These are phyloP conservation scores for Filosporella fistucella DNA, from an alignment of 495 filamentous ascomycete species.

Conservation along the genomic window DNA sequence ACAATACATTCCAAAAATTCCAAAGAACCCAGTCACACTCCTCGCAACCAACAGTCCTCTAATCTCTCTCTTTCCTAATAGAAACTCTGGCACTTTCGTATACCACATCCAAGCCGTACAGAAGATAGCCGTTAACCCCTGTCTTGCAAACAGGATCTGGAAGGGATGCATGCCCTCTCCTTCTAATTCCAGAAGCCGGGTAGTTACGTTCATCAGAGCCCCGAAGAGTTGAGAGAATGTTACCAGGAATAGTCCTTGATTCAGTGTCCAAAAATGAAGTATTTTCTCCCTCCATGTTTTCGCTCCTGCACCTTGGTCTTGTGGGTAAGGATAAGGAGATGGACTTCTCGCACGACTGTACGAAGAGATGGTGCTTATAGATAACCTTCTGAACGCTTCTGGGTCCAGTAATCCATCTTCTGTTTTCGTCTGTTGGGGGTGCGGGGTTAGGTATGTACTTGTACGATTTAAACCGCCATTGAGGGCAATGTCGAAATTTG, in stretches of 20 bases:
- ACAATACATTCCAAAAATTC: conserved; percentile 70
- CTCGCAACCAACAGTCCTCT: conserved; percentile 62
- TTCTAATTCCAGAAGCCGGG: conserved; percentile 71
- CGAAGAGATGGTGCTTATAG: conserved; percentile 28
- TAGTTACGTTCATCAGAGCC: conserved; percentile 81
- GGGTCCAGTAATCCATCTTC: conserved; percentile 20
- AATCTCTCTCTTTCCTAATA: conserved; percentile 64
- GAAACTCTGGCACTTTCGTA: conserved; percentile 58
- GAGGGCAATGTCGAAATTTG: conserved; percentile 18
- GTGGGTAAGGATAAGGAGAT: conserved; percentile 13
- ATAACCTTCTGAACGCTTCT: conserved; percentile 26
- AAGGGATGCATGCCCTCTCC: conserved; percentile 77
- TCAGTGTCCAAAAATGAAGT: conserved; percentile 37
- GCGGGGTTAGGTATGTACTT: conserved; percentile 3
- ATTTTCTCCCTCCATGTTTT: conserved; percentile 26
- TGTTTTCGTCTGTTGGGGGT: background rate
- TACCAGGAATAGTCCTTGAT: conserved; percentile 73
- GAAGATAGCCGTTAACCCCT: conserved; percentile 68
- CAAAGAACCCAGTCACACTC: conserved; percentile 77
- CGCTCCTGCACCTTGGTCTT: conserved; percentile 7
- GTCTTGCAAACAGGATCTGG: conserved; percentile 84
- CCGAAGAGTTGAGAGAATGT: conserved; percentile 78
- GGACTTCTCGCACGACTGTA: conserved; percentile 2
- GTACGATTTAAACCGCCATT: conserved; percentile 14
- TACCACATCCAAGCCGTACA: conserved; percentile 74